phyloP scores from a whole-genome alignment of 805 yeast species.

The Hanseniaspora valbyensis region DNA sequence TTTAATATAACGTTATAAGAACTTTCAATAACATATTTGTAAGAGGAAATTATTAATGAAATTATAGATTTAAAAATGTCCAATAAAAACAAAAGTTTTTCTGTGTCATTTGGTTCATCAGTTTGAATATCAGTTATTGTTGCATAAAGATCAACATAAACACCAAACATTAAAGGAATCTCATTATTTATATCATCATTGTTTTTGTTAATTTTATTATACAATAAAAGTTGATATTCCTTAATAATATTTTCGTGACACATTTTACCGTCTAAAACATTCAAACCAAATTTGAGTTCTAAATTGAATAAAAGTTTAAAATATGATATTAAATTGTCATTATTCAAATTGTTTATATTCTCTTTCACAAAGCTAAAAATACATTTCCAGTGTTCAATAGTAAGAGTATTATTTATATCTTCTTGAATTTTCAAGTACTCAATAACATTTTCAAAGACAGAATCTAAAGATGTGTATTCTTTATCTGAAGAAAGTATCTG shows the following conservation, averaged over 20 bases:
- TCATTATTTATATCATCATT: not conserved
- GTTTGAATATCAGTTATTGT: not conserved
- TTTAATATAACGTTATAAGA: not conserved
- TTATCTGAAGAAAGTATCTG: not conserved
- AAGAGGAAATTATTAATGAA: constrained; percentile 1
- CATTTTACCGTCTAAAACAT: not conserved
- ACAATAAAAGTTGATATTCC: constrained; percentile 5
- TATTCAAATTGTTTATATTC: not conserved
- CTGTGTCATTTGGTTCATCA: not conserved
- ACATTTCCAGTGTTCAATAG: not conserved
- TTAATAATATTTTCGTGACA: constrained; percentile 1
- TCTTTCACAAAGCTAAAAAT: not conserved
- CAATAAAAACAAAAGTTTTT: not conserved
- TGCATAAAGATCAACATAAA: not conserved
- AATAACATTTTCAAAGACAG: not conserved
- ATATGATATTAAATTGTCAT: not conserved
- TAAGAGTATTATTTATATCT: not conserved
- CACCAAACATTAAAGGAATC: not conserved
- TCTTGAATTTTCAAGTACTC: not conserved
- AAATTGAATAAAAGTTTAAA: not conserved
- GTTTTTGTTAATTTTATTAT: not conserved
- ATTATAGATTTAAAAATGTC: constrained; percentile 10
- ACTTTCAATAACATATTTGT: not conserved
- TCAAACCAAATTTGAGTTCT: not conserved
- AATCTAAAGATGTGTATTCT: not conserved